Base-by-base conservation (phyloP, 164 flowering plant species). In the Liriodendron chinense region DNA sequence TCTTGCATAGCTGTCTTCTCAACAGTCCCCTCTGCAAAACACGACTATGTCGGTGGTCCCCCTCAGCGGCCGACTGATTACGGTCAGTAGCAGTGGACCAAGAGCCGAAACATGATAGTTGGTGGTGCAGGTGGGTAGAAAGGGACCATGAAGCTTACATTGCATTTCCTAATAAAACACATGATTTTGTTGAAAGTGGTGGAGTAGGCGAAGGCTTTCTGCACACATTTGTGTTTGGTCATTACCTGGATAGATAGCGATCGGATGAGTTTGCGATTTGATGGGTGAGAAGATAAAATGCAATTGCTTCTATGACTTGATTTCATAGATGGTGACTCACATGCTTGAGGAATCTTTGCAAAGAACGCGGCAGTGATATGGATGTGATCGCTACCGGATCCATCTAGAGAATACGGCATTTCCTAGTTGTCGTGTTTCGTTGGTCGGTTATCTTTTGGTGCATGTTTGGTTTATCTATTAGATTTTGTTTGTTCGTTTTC, bases 61-160 rank as follows among this genome's bases (percentile, higher is more conserved):
- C 64, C 21, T 61, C 64, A 18, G 21, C 64, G 0, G 16, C 64
- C 1, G n/a, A 61, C 64, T 16, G 23, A 18, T 61, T 61, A 61
- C 6, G 21, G 64, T 18, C 23, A 1, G 21, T 9, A 20, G 64
- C 20, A 61, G 5, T 61, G 64, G 20, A 18, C 7, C 21, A 34
- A 8, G 9, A 18, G 64, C 9, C 20, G 23, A 61, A 61, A 61
- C 23, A 61, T 18, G 8, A 22, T 20, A 16, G 64, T 61, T 18
- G 64, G 21, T 20, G 9, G 72, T 72, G 63, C 20, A 67, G 68
- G 72, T 68, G 59, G 49, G 75, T 28, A 67, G 72, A 48, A 8
- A 72, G 79, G 76, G 79, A 77, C 79, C 72, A 77, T 72, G 14
- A 68, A n/a, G 26, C 47, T 72, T 68, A 59, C 72, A 34, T 68